Conservation (phyloP, 139 green algal species). For the Tetradesmus obliquus region DNA sequence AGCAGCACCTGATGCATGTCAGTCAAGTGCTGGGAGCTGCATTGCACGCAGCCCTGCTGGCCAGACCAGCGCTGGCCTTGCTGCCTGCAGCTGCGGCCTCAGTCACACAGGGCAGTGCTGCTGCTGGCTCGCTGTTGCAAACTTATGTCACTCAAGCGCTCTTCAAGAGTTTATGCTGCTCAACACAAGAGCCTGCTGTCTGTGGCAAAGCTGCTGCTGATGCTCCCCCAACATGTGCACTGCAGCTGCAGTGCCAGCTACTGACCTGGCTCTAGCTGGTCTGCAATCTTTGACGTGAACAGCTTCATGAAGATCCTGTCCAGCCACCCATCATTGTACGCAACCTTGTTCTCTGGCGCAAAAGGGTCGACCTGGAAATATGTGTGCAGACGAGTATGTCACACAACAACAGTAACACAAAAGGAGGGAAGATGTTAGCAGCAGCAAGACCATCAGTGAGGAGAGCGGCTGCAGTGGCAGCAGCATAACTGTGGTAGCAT, state of each 20-base stretch:
- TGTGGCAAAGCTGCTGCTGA: background rate
- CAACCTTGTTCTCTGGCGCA: conserved; percentile 49
- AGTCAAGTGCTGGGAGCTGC: too few species aligned
- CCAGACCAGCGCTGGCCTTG: too few species aligned
- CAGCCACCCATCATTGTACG: conserved; percentile 59
- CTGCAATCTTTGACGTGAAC: conserved; percentile 66
- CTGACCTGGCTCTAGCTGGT: conserved; percentile 50
- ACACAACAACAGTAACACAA: too few species aligned
- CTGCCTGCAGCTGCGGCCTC: too few species aligned
- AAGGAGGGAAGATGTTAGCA: background rate
- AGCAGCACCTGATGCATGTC: too few species aligned
- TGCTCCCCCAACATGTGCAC: background rate
- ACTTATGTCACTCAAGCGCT: too few species aligned
- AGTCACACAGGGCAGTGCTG: too few species aligned
- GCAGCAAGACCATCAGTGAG: background rate
- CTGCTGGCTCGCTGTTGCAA: too few species aligned
- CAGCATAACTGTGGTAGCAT: background rate
- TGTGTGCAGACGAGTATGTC: background rate
- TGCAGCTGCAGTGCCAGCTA: background rate
- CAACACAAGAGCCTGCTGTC: background rate
- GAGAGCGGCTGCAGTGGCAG: background rate
- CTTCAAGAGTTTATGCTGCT: too few species aligned
- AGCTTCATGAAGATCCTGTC: conserved; percentile 69
- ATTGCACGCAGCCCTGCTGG: too few species aligned
- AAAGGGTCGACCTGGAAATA: conserved; percentile 57